Base-by-base conservation (phyloP, 2,329 filamentous ascomycete genomes). In the Aureobasidium sp. region DNA sequence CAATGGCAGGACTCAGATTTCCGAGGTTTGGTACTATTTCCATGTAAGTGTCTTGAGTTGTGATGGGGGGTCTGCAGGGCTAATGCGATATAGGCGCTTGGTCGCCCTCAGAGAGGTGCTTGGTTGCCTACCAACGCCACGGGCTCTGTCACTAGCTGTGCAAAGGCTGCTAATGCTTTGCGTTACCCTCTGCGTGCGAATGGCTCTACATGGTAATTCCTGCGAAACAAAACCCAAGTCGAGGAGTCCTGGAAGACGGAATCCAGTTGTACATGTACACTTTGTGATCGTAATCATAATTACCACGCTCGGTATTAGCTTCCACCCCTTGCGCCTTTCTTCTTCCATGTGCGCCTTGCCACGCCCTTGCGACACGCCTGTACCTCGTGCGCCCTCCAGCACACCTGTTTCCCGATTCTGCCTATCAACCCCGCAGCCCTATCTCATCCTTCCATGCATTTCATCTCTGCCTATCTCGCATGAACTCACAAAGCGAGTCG, bases 21-120 rank as follows among this genome's bases (percentile, higher is more conserved):
- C 65, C 55, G 83, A 86, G 72, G 72, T 83, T 11, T 86, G 81
- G 81, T 86, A 85, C 62, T 85, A 84, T 61, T 74, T 78, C 64
- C 76, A 84, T 65, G 77, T 79, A 49, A 61, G 61, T 58, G 12
- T 29, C 6, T 24, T 22, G 8, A 11, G 4, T 8, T 22, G 4
- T n/a, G 39, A 6, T 4, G 7, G 45, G 6, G 35, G 21, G 4
- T 27, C 19, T 35, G 0, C 1, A 38, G 3, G 24, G 57, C 34
- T 45, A 24, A 40, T n/a, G 7, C 1, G 10, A 32, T 7, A 10
- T 14, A 68, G 65, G 64, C 62, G 2, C 74, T 72, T 53, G 82
- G 82, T 3, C 66, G 73, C 14, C 75, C 80, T 6, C 83, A 85
- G 68, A 68, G 74, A 52, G 71, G 70, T 2, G 65, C 75, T 35